These are phyloP conservation scores for Monilinia fructicola DNA, from an alignment of 2,329 filamentous ascomycete genomes.

Conservation along the genomic window DNA sequence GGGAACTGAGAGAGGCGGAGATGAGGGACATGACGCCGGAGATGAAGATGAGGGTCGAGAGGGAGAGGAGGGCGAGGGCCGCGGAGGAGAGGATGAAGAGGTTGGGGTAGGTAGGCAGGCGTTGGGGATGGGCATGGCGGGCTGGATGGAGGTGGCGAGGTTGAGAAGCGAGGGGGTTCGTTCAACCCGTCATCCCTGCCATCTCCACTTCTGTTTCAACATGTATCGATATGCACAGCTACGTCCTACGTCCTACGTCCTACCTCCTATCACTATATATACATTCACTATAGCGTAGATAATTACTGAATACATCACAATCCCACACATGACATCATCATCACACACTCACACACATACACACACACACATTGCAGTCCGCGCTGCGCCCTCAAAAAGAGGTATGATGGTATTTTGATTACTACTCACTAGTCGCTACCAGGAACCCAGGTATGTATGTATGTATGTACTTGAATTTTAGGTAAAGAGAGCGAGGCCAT, in stretches of 20 bases:
- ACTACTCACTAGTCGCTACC: not conserved
- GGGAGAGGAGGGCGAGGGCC: constrained; percentile 85
- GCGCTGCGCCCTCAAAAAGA: not conserved
- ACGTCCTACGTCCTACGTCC: too few relatives aligned
- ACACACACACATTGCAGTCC: not conserved
- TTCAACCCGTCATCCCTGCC: too few relatives aligned
- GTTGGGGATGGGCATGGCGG: not conserved
- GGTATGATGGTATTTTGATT: not conserved
- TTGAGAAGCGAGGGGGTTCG: not conserved
- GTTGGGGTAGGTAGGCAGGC: not conserved
- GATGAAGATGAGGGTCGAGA: constrained; percentile 78
- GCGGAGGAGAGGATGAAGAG: constrained; percentile 79
- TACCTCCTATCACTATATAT: too few relatives aligned
- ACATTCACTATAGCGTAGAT: too few relatives aligned
- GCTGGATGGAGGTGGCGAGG: too few relatives aligned
- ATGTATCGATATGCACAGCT: too few relatives aligned
- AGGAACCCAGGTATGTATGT: too few relatives aligned
- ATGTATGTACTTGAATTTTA: too few relatives aligned
- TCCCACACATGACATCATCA: not conserved
- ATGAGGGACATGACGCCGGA: constrained; percentile 81
- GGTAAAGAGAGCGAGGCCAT: too few relatives aligned
- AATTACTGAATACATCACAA: too few relatives aligned
- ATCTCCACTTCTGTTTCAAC: too few relatives aligned
- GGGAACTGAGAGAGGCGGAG: constrained; percentile 82
- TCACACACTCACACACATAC: not conserved